These are phyloP conservation scores for Fusarium zealandicum DNA, from an alignment of 2,329 filamentous ascomycete species.

Conservation along the genomic window DNA sequence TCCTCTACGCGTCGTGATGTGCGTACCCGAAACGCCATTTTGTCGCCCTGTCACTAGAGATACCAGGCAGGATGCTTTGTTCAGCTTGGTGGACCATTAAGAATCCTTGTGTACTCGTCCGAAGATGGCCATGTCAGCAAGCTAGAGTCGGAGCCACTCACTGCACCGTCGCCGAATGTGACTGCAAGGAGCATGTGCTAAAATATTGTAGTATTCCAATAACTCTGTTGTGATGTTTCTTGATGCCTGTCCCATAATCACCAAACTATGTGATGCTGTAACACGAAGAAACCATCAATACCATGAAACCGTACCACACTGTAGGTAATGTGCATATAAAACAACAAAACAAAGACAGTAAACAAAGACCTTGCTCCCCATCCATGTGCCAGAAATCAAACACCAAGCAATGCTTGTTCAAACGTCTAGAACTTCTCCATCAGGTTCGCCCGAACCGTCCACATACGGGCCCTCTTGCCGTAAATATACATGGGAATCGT, in stretches of 20 bases:
- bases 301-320: too few species aligned
- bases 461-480: constrained; percentile 90
- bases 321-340: too few species aligned
- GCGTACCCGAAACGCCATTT: constrained; percentile 2
- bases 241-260: too few species aligned
- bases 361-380: too few species aligned
- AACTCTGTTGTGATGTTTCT: too few species aligned
- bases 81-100: too few species aligned
- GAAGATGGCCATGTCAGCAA: not conserved
- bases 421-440: constrained; percentile 73
- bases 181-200: not conserved
- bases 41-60: constrained; percentile 10
- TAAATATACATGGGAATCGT: constrained; percentile 94
- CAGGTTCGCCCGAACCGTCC: constrained; percentile 85
- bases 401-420: constrained; percentile 15
- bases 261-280: too few species aligned
- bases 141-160: not conserved
- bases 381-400: not conserved
- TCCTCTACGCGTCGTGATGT: constrained; percentile 2
- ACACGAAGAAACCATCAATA: too few species aligned
- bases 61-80: too few species aligned
- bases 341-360: too few species aligned
- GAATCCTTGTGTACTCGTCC: too few species aligned
- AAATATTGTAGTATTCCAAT: too few species aligned
- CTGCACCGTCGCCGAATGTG: not conserved